These are phyloP conservation scores for Anthracocystis walkeri DNA, from an alignment of 1,284 basidiomycete genomes.

Conservation along the genomic window DNA sequence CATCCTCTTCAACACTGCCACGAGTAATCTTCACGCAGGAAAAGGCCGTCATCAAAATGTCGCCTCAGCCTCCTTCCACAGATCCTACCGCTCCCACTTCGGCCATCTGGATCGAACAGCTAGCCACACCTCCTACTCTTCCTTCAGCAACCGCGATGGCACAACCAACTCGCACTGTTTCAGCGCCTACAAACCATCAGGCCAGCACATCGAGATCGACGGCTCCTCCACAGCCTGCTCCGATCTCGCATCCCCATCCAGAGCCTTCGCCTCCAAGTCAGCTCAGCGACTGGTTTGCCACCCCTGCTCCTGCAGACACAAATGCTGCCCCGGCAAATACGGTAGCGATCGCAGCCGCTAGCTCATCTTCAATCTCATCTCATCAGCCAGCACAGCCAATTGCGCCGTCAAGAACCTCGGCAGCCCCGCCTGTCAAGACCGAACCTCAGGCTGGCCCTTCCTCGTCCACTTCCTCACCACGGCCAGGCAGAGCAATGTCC, in stretches of 20 bases:
- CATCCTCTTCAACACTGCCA: background rate
- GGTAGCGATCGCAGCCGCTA: background rate
- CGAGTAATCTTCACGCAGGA: slow-evolving; percentile 9
- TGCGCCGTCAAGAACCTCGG: background rate
- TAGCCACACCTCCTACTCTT: slow-evolving; percentile 12
- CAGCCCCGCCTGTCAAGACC: slow-evolving; percentile 15
- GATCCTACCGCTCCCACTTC: slow-evolving; percentile 30
- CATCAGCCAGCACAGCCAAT: slow-evolving; percentile 10
- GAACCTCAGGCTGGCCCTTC: slow-evolving; percentile 16
- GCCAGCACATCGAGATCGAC: background rate
- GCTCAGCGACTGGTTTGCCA: slow-evolving; percentile 44
- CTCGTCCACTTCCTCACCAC: slow-evolving; percentile 16
- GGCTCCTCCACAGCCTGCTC: slow-evolving; percentile 3
- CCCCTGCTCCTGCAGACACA: slow-evolving; percentile 23
- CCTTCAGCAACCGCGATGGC: background rate
- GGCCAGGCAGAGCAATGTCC: slow-evolving; percentile 17
- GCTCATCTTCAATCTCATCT: slow-evolving; percentile 5
- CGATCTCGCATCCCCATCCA: background rate
- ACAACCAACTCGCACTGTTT: background rate
- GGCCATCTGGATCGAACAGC: slow-evolving; percentile 38
- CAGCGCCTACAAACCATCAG: background rate
- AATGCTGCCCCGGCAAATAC: background rate
- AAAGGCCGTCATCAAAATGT: slow-evolving; percentile 38
- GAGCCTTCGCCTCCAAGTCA: slow-evolving; percentile 22
- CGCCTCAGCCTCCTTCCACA: slow-evolving; percentile 20